A percentile compares a stretch with the other conserved stretches of the same genome.
phyloP scores from a whole-genome alignment of 768 basidiomycete genomes.

The Kwoniella sp. region DNA sequence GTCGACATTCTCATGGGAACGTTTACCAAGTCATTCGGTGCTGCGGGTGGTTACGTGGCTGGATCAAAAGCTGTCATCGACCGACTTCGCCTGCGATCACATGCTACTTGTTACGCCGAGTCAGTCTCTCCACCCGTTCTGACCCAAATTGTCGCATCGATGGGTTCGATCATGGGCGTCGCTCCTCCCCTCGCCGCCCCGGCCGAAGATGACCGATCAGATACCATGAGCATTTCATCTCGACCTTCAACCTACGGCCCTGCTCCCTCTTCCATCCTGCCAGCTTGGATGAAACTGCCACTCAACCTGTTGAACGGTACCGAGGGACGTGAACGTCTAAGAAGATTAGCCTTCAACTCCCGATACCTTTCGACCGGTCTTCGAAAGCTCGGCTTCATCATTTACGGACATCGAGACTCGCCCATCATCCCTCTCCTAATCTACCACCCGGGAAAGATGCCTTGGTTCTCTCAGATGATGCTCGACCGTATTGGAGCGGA shows the following conservation, averaged over 20 bases:
- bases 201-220: constrained; percentile 47
- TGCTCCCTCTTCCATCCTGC: constrained; percentile 62
- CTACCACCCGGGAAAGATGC: constrained; percentile 92
- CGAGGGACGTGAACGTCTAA: constrained; percentile 76
- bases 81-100: constrained; percentile 70
- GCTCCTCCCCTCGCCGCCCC: constrained; percentile 53
- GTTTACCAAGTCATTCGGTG: constrained; percentile 63
- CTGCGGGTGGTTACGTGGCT: constrained; percentile 86
- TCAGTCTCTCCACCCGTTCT: constrained; percentile 84
- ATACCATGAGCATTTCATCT: constrained; percentile 46
- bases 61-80: constrained; percentile 77
- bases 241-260: constrained; percentile 56
- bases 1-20: constrained; percentile 98
- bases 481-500: constrained; percentile 55
- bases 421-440: constrained; percentile 90
- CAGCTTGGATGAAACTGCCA: constrained; percentile 74
- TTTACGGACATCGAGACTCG: constrained; percentile 82
- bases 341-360: constrained; percentile 89
- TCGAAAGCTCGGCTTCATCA: constrained; percentile 90
- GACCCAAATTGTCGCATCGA: constrained; percentile 82
- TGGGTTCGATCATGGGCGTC: constrained; percentile 93
- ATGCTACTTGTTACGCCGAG: constrained; percentile 82
- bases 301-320: constrained; percentile 68
- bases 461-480: constrained; percentile 82
- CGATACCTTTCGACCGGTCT: constrained; percentile 84